Conservation (phyloP, 768 basidiomycete genomes). For the Podaxis sp. region DNA sequence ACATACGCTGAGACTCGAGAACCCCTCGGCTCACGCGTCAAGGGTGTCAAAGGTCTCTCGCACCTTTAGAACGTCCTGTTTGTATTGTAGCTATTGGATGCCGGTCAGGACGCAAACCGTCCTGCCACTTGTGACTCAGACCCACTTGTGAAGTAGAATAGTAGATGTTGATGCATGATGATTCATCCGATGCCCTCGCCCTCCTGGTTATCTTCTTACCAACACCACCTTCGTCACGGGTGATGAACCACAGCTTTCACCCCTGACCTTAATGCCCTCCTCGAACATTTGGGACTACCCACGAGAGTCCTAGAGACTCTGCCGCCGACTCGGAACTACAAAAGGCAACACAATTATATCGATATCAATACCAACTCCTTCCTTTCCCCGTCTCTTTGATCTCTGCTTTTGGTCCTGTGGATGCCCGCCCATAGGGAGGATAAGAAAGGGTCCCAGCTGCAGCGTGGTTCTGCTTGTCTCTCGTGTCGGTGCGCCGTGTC, state of each 20-base stretch:
- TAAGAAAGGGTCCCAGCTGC: slow-evolving; percentile 23
- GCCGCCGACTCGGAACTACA: slow-evolving; percentile 4
- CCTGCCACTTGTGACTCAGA: no score
- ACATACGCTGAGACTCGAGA: no score
- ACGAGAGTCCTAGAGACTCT: slow-evolving; percentile 9
- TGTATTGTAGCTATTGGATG: not conserved
- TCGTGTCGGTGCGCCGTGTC: slow-evolving; percentile 38
- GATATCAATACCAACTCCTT: not conserved
- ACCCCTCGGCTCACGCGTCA: no score
- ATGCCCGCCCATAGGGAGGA: slow-evolving; percentile 14
- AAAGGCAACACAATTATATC: not conserved
- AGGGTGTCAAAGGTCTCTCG: no score
- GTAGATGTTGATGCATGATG: no score
- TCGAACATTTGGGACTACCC: not conserved
- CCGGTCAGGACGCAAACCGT: no score
- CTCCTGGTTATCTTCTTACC: not conserved
- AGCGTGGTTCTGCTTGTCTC: slow-evolving; percentile 44
- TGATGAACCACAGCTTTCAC: not conserved
- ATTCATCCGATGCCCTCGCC: slow-evolving; percentile 4
- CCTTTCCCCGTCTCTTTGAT: not conserved
- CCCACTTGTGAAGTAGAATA: no score
- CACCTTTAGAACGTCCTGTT: not conserved
- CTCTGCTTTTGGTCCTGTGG: slow-evolving; percentile 3
- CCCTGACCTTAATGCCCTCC: slow-evolving; percentile 3
- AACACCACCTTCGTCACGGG: not conserved